Evolutionary conservation across 176 grass and related monocot genomes (phyloP).

Genomic region (Elymus sibiricus): DNA sequence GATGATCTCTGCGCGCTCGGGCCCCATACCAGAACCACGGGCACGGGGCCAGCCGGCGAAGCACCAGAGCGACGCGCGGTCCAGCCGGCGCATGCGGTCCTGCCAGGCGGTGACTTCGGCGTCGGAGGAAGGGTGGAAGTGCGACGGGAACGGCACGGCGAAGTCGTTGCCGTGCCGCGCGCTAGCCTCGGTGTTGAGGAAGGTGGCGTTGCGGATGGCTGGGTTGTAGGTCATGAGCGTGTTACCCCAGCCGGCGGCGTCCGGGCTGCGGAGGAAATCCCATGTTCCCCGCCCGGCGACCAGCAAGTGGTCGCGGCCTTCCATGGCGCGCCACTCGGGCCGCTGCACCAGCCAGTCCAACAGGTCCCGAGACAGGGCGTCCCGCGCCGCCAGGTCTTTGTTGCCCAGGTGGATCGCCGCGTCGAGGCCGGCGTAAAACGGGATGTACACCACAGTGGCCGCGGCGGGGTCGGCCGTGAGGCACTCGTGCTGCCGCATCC

Average conservation of each 20-base stretch:
- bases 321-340: conserved; percentile 45
- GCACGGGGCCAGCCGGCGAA: too few species aligned
- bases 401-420: conserved; percentile 7
- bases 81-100: too few species aligned
- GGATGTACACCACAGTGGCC: conserved; percentile 66
- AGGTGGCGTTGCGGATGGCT: conserved; percentile 58
- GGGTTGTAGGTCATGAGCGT: conserved; percentile 41
- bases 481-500: conserved; percentile 60
- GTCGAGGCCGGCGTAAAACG: conserved; percentile 77
- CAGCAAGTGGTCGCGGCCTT: conserved; percentile 50
- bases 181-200: conserved; percentile 47
- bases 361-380: conserved; percentile 42
- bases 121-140: background rate
- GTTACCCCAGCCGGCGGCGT: conserved; percentile 50
- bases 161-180: conserved; percentile 37
- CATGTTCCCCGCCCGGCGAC: conserved; percentile 22
- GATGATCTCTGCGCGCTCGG: too few species aligned
- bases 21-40: too few species aligned
- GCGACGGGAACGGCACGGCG: conserved; percentile 49
- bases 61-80: too few species aligned
- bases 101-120: too few species aligned
- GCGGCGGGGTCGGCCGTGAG: conserved; percentile 43
- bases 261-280: conserved; percentile 34
- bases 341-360: conserved; percentile 33
- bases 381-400: conserved; percentile 28